Evolutionary conservation across 2,329 filamentous ascomycete genomes (phyloP).

Genomic region (Fusarium compactum): DNA sequence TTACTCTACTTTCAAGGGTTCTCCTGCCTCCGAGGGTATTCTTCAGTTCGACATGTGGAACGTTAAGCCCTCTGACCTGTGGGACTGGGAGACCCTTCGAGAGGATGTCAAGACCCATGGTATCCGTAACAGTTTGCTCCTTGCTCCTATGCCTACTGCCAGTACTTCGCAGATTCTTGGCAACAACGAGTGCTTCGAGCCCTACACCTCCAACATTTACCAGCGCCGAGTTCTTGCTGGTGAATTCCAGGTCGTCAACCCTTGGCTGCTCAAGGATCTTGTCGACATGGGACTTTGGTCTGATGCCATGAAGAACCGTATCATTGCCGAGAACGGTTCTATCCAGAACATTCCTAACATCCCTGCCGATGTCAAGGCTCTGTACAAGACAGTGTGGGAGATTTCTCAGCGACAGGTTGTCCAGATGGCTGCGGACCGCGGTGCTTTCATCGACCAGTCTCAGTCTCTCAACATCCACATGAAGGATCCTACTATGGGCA

Average conservation of each 20-base stretch:
- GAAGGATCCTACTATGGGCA: conserved; percentile 99
- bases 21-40: conserved; percentile 92
- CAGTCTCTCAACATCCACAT: conserved; percentile 99
- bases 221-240: conserved; percentile 96
- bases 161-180: conserved; percentile 97
- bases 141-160: conserved; percentile 98
- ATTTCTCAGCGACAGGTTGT: conserved; percentile 96
- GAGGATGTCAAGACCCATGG: conserved; percentile 92
- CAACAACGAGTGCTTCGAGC: conserved; percentile 99
- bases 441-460: conserved; percentile 98
- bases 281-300: conserved; percentile 99
- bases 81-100: conserved; percentile 95
- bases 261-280: conserved; percentile 97
- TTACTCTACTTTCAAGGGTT: conserved; percentile 92
- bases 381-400: conserved; percentile 99
- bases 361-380: conserved; percentile 90
- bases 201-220: conserved; percentile 99
- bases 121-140: conserved; percentile 92
- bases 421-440: conserved; percentile 98
- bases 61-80: conserved; percentile 90
- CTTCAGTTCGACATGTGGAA: conserved; percentile 99
- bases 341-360: conserved; percentile 98
- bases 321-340: conserved; percentile 96
- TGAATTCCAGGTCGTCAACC: conserved; percentile 99
- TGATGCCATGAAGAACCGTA: conserved; percentile 99